Evolutionary conservation across 78 protist species (phyloP), one percentile per base, ranked within the genome.

Genomic region (Parvularia atlantis): DNA sequence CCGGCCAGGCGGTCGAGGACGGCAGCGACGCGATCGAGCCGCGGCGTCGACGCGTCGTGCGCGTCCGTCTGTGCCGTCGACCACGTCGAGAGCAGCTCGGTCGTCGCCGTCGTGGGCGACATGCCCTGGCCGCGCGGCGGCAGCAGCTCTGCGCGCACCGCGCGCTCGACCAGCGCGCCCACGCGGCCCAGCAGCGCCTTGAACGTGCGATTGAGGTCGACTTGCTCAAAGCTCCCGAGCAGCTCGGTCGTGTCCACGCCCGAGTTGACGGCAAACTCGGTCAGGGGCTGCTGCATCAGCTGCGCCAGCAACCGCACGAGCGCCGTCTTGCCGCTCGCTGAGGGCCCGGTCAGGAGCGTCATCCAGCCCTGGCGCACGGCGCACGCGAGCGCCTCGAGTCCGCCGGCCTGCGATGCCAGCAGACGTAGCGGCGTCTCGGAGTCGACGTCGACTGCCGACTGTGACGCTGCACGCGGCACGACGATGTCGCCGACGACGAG

Each of bases 171-270:
- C 67, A 75, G 59, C 17, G 11, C 36, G 20, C 43, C 30, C 22
- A 64, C 4, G 20, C 26, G 33, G 9, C 22, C 56, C 36, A 36
- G 19, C n/a, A 76, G 4, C 26, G 20, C 53, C 20, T 35, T 16
- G 43, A 16, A 37, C 56, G 73, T 79, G 24, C 82, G 71, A 20
- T 30, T 22, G 43, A 86, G 36, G 64, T 91, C 92, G 48, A 82
- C 63, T 54, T 90, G 95, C 66, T 89, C 94, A 31, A 79, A 92
- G 9, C 91, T 91, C 37, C 96, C 96, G 37, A 92, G 79, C 37
- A 92, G 76, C 43, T 89, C 94, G 11, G 77, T 79, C 0, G 94
- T 88, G 59, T 92, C 96, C 24, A 88, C 91, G 31, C 84, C 35
- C 30, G 71, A 28, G 40, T 87, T 87, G 92, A 93, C 80, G 22